Evolutionary conservation across 768 basidiomycete species (phyloP), one percentile per base, ranked within the genome.

Genomic region (Trametes cingulata): DNA sequence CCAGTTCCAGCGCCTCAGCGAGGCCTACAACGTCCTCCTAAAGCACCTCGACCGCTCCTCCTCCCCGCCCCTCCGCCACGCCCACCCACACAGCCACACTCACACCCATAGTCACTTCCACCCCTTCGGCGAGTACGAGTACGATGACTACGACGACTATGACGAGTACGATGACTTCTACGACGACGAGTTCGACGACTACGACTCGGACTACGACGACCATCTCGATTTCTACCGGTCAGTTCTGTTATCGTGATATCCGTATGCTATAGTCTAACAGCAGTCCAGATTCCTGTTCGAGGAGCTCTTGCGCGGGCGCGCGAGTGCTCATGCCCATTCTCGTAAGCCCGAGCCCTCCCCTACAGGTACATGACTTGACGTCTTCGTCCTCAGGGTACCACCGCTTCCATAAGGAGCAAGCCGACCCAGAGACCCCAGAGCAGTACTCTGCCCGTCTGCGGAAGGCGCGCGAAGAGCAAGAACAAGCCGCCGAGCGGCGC

Each of bases 1-100:
- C 3, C 77, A 86, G 68, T 91, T 92, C 67, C 89, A 91, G 72
- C 74, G 76, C 52, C 70, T 93, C 45, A 80, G 86, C 59, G 86
- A 84, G 58, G 89, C 90, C 5, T 93, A 90, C 73, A 78, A 80
- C 46, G 69, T 81, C 29, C 76, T 91, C 25, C 71, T 82, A 55
- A 82, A 81, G 61, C 80, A 88, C 65, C 71, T 86, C 20, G 80
- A 85, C 59, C 67, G 71, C 10, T 66, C 76, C 15, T 65, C 69
- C 52, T 58, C 71, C 54, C 74, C 69, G 22, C 56, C 68, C 20
- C 66, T 65, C 51, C 50, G 60, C 3, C 68, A 49, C 58, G 54
- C 41, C 55, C 63, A 61, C 62, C 46, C 33, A 24, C 58, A 46
- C 54, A 49, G 64, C 10, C 56, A 57, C 40, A 20, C 45, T 5